Conservation (phyloP, 1,284 basidiomycete species). For the Ustilago crameri region DNA sequence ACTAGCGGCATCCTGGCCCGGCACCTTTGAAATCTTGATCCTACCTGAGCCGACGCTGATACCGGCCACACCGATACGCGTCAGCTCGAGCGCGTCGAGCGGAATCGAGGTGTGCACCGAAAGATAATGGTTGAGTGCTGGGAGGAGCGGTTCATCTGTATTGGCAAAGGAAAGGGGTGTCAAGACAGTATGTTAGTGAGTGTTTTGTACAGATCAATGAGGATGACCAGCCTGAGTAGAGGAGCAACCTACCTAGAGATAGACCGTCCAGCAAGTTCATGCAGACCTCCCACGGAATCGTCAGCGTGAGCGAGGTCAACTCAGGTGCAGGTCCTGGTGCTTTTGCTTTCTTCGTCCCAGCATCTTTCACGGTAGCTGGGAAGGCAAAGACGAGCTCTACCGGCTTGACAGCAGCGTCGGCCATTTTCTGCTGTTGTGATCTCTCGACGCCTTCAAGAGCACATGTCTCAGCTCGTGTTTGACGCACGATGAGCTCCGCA, state of each 20-base stretch:
- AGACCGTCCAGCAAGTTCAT: slow-evolving; percentile 36
- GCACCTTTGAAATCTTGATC: slow-evolving; percentile 38
- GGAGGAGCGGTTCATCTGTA: slow-evolving; percentile 36
- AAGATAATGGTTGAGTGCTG: slow-evolving; percentile 47
- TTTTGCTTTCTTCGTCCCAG: neutral
- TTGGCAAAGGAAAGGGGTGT: neutral
- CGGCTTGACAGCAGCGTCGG: slow-evolving; percentile 29
- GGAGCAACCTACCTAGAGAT: slow-evolving; percentile 11
- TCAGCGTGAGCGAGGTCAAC: slow-evolving; percentile 30
- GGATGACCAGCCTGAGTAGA: too few relatives aligned
- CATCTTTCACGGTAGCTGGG: slow-evolving; percentile 6
- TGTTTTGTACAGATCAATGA: neutral
- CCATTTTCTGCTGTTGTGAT: slow-evolving; percentile 11
- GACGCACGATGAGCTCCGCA: slow-evolving; percentile 39
- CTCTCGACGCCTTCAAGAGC: slow-evolving; percentile 13
- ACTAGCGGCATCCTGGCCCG: slow-evolving; percentile 9
- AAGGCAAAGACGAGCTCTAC: slow-evolving; percentile 43
- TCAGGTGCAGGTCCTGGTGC: slow-evolving; percentile 40
- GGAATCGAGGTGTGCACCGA: slow-evolving; percentile 46
- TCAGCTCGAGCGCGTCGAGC: slow-evolving; percentile 38
- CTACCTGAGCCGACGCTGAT: slow-evolving; percentile 44
- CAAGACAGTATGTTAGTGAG: neutral
- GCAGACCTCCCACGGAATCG: slow-evolving; percentile 51
- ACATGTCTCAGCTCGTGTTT: slow-evolving; percentile 31
- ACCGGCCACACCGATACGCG: slow-evolving; percentile 40